Conservation (phyloP, 495 filamentous ascomycete species). For the Podospora australis region DNA sequence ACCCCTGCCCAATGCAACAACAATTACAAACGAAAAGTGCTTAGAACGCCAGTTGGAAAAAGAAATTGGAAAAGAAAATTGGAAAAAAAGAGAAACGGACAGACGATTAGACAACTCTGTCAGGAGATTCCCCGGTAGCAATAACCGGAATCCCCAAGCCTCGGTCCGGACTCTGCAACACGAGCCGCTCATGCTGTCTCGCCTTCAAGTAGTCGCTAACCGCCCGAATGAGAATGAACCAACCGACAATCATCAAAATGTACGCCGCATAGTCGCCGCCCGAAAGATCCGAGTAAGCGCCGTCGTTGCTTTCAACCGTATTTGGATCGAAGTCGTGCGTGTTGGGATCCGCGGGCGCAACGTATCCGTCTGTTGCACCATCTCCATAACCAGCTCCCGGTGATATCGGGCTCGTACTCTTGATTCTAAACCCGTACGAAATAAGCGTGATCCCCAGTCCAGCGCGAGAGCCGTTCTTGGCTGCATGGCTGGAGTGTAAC, state of each 20-base stretch:
- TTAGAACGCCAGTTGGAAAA: not conserved
- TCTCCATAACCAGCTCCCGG: slow-evolving; percentile 34
- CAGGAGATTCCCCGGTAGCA: slow-evolving; percentile 76
- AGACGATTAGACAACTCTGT: slow-evolving; percentile 63
- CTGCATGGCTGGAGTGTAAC: slow-evolving; percentile 93
- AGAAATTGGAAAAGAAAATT: not conserved
- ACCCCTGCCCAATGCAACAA: not conserved
- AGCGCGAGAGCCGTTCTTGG: slow-evolving; percentile 92
- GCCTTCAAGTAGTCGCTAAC: slow-evolving; percentile 84
- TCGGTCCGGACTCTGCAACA: slow-evolving; percentile 88
- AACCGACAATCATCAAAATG: slow-evolving; percentile 90
- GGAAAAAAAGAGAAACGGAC: slow-evolving; percentile 1
- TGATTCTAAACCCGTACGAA: slow-evolving; percentile 91
- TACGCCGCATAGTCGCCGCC: slow-evolving; percentile 89
- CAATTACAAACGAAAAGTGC: not conserved
- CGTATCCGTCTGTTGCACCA: slow-evolving; percentile 48
- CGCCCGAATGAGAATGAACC: slow-evolving; percentile 90
- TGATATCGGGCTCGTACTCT: slow-evolving; percentile 38
- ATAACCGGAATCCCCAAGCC: slow-evolving; percentile 82
- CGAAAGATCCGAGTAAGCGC: slow-evolving; percentile 30
- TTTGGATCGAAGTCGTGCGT: slow-evolving; percentile 80
- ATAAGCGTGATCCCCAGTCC: slow-evolving; percentile 95
- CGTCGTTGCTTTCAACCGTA: slow-evolving; percentile 37
- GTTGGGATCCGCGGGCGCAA: slow-evolving; percentile 76
- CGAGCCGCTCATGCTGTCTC: slow-evolving; percentile 82